phyloP scores from a whole-genome alignment of 148 eudicot genomes.

The Vaccinium macrocarpon region DNA sequence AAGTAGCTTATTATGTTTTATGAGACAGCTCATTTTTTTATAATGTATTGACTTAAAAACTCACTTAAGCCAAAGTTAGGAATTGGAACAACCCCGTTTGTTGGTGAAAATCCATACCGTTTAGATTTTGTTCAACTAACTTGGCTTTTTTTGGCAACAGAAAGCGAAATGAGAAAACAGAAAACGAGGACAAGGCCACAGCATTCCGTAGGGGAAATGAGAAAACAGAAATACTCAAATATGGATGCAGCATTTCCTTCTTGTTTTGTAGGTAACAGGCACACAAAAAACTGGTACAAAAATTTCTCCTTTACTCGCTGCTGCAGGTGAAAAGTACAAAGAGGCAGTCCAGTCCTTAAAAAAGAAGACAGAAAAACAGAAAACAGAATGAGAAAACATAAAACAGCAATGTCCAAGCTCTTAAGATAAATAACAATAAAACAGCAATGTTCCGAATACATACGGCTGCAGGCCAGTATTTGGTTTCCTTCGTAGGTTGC shows the following conservation, averaged over 20 bases:
- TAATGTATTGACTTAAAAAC: no score
- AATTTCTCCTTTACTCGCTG: not conserved
- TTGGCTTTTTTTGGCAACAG: no score
- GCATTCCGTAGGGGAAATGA: no score
- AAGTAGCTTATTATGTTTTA: no score
- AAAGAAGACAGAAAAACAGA: not conserved
- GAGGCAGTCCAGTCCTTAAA: no score
- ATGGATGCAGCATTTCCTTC: not conserved
- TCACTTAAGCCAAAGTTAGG: no score
- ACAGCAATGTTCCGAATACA: not conserved
- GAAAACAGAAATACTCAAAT: not conserved
- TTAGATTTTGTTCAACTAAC: no score
- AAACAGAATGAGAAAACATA: not conserved
- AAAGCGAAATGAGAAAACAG: not conserved
- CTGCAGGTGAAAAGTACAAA: not conserved
- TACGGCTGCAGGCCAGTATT: not conserved
- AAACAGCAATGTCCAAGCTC: not conserved
- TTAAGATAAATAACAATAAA: no score
- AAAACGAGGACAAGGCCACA: not conserved
- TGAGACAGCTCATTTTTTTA: no score
- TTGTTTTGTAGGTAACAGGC: not conserved
- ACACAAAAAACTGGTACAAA: not conserved
- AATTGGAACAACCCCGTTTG: no score
- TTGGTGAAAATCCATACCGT: no score
- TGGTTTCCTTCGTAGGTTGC: not conserved